Conservation (phyloP, 2,329 filamentous ascomycete genomes). For the Incumbomyces delicatus region DNA sequence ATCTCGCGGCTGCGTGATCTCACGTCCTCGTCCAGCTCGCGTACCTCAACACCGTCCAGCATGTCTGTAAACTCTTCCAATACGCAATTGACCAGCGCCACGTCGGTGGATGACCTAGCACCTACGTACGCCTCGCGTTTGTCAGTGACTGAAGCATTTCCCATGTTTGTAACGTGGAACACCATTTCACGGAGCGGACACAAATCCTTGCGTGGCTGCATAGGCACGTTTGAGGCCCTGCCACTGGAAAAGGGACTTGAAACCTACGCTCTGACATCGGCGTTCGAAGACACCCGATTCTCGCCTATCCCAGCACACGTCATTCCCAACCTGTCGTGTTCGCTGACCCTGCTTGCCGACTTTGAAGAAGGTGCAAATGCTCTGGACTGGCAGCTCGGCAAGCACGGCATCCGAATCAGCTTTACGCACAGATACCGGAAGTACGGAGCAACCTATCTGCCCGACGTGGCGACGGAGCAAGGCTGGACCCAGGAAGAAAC, state of each 20-base stretch:
- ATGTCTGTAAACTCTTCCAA: constrained; percentile 41
- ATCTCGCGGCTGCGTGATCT: constrained; percentile 28
- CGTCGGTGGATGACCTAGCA: constrained; percentile 31
- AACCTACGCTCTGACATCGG: constrained; percentile 74
- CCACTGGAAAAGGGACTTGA: constrained; percentile 63
- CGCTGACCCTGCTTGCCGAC: constrained; percentile 73
- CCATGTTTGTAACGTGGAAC: constrained; percentile 95
- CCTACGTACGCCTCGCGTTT: constrained; percentile 29
- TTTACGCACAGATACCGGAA: constrained; percentile 58
- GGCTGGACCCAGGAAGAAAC: constrained; percentile 94
- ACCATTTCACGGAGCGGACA: constrained; percentile 52
- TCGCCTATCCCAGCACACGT: constrained; percentile 45
- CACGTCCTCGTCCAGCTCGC: constrained; percentile 28
- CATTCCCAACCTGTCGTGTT: constrained; percentile 39
- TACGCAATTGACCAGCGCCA: constrained; percentile 32
- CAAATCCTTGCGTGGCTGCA: constrained; percentile 77
- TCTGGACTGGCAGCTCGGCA: constrained; percentile 78
- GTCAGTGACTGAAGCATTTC: constrained; percentile 43
- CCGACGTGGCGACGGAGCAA: constrained; percentile 83
- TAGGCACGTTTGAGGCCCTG: constrained; percentile 81
- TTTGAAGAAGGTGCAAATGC: constrained; percentile 67
- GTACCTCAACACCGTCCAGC: constrained; percentile 32
- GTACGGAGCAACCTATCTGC: constrained; percentile 82
- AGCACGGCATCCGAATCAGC: constrained; percentile 76
- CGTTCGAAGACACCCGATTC: constrained; percentile 56